Conservation (phyloP, 768 basidiomycete species). For the Gymnopilus dilepis region DNA sequence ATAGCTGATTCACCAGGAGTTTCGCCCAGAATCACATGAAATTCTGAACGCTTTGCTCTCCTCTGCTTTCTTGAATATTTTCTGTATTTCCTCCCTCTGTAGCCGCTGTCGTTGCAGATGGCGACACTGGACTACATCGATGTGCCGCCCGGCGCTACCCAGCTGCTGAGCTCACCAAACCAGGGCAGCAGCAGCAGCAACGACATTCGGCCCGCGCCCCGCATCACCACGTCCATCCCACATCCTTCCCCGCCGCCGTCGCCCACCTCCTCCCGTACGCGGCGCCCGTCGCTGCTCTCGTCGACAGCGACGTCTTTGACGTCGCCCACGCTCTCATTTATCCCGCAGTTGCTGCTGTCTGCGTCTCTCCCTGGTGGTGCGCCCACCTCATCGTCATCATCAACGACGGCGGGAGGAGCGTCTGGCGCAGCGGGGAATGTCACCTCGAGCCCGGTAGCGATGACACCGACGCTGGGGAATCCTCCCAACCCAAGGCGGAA, state of each 20-base stretch:
- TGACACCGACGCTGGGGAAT: conserved; percentile 14
- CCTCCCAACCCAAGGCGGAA: conserved; percentile 26
- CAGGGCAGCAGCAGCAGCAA: conserved; percentile 30
- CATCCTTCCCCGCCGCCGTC: conserved; percentile 41
- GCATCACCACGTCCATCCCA: conserved; percentile 49
- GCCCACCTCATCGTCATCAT: conserved; percentile 6
- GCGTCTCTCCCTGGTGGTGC: conserved; percentile 30
- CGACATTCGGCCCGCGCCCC: conserved; percentile 45
- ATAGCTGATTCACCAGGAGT: no score
- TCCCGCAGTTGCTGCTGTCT: conserved; percentile 45
- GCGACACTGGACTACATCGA: conserved; percentile 56
- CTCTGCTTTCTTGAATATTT: not conserved
- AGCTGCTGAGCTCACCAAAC: conserved; percentile 31
- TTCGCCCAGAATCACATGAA: not conserved
- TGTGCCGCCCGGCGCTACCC: conserved; percentile 47
- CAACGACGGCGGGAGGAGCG: no score
- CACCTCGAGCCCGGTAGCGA: no score
- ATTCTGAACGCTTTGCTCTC: not conserved
- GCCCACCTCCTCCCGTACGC: conserved; percentile 27
- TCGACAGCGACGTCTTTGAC: conserved; percentile 27
- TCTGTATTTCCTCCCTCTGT: not conserved
- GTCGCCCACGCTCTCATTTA: conserved; percentile 38
- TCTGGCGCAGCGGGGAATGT: no score
- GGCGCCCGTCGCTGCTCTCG: conserved; percentile 25
- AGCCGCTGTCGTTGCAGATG: conserved; percentile 31